phyloP scores from a whole-genome alignment of 2,329 filamentous ascomycete genomes.

The Apiospora aurea region DNA sequence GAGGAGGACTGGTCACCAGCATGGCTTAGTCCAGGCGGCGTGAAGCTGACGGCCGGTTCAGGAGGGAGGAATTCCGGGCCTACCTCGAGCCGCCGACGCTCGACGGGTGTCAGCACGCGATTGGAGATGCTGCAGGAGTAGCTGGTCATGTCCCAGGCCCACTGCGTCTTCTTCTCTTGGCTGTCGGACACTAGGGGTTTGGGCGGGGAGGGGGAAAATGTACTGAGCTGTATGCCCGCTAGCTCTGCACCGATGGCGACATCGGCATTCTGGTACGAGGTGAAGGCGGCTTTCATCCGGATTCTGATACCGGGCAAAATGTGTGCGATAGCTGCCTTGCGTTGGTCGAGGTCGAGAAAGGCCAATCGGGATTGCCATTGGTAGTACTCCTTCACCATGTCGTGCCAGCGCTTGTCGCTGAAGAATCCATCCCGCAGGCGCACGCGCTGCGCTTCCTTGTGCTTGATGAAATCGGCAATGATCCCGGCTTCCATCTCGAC shows the following conservation, averaged over 20 bases:
- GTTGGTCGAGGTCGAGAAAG: background rate
- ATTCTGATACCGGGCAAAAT: background rate
- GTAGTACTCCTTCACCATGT: background rate
- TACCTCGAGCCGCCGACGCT: background rate
- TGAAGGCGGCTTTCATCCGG: background rate
- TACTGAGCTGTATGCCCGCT: background rate
- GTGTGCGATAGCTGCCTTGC: background rate
- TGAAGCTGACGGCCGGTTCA: background rate
- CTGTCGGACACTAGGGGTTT: background rate
- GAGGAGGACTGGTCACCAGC: background rate
- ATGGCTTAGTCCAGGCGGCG: background rate
- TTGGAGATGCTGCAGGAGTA: background rate
- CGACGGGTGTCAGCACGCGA: background rate
- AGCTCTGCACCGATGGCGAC: background rate
- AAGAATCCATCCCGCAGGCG: background rate
- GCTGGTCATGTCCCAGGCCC: background rate
- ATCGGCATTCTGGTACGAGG: background rate
- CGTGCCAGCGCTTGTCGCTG: background rate
- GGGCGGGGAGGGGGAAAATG: background rate
- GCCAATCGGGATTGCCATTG: background rate
- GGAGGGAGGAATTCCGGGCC: conserved; percentile 2
- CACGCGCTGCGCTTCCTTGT: background rate
- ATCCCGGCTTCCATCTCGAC: background rate
- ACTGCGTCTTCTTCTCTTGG: background rate
- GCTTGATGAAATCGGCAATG: background rate